Conservation (phyloP, 2,329 filamentous ascomycete species). For the Pestalotiopsis sp. region DNA sequence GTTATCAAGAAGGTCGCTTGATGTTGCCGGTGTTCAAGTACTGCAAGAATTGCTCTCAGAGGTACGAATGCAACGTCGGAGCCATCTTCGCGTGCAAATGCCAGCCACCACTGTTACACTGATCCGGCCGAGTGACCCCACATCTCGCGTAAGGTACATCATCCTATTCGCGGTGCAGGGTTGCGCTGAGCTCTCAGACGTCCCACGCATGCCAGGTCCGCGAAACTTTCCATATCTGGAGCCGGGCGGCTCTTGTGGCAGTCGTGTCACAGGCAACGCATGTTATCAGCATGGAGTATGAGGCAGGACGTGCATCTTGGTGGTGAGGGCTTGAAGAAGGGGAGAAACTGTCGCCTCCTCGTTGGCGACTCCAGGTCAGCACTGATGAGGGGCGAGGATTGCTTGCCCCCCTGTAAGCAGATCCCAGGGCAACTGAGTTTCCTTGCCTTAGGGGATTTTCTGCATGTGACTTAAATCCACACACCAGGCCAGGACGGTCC, state of each 20-base stretch:
- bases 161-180: neutral
- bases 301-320: neutral
- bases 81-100: slow-evolving; percentile 5
- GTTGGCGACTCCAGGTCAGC: neutral
- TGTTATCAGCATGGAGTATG: neutral
- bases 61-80: slow-evolving; percentile 13
- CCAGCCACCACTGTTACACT: neutral
- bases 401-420: slow-evolving; percentile 11
- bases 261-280: neutral
- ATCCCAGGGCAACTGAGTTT: slow-evolving; percentile 18
- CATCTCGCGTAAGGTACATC: slow-evolving; percentile 8
- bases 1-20: slow-evolving; percentile 6
- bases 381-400: neutral
- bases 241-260: neutral
- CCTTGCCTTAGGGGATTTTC: slow-evolving; percentile 26
- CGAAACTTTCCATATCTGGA: neutral
- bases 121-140: slow-evolving; percentile 2
- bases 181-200: slow-evolving; percentile 4
- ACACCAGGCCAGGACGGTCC: neutral
- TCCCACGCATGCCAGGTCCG: neutral
- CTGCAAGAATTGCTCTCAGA: neutral
- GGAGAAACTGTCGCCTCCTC: neutral
- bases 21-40: neutral
- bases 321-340: neutral
- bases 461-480: slow-evolving; percentile 21